Conservation (phyloP, 495 filamentous ascomycete species). For the Podospora pseudocomata region DNA sequence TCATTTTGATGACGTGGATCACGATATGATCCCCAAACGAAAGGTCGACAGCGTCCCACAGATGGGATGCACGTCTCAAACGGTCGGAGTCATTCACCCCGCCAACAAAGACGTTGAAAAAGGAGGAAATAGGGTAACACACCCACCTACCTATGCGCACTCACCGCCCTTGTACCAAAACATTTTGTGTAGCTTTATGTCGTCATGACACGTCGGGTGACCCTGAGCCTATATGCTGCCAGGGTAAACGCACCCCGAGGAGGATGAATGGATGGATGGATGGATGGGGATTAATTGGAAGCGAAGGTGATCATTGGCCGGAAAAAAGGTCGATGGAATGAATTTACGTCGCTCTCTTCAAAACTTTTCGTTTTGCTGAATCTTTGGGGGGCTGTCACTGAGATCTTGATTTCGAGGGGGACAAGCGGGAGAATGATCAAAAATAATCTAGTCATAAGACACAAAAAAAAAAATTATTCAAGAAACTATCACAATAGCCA, state of each 20-base stretch:
- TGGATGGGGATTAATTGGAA: background rate
- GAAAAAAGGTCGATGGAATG: background rate
- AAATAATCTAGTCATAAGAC: background rate
- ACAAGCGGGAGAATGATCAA: background rate
- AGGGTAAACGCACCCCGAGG: background rate
- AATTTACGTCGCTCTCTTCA: background rate
- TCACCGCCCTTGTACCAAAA: constrained; percentile 16
- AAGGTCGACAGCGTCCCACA: background rate
- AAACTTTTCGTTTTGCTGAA: background rate
- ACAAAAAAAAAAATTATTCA: background rate
- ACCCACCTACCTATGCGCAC: constrained; percentile 4
- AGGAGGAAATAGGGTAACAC: background rate
- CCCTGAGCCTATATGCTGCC: background rate
- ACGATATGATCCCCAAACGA: constrained; percentile 11
- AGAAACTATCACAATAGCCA: background rate
- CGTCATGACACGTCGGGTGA: constrained; percentile 12
- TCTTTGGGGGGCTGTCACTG: background rate
- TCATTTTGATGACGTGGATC: constrained; percentile 18
- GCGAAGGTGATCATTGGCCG: background rate
- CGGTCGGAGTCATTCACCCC: constrained; percentile 8
- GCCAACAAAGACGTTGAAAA: background rate
- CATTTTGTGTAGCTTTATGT: constrained; percentile 16
- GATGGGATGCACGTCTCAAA: background rate
- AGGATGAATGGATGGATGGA: background rate
- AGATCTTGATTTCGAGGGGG: background rate